Evolutionary conservation across 2,329 filamentous ascomycete genomes (phyloP).

Genomic region (Aschersonia sp.): DNA sequence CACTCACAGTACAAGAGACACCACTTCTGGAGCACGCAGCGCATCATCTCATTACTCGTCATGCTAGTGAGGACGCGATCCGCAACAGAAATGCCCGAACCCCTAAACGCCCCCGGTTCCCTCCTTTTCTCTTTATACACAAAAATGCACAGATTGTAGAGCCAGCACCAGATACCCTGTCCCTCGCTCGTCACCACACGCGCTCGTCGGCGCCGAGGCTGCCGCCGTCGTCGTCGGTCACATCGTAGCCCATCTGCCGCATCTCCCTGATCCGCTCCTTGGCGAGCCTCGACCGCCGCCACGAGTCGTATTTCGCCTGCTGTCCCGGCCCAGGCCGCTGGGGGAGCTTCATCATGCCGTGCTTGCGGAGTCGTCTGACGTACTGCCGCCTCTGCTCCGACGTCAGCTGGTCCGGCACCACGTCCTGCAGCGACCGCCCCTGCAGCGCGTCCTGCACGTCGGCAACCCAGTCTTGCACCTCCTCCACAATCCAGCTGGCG

Average conservation of each 20-base stretch:
- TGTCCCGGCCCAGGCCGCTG: constrained; percentile 22
- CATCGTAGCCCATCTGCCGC: constrained; percentile 15
- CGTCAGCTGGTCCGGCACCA: constrained; percentile 27
- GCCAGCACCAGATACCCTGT: too few species aligned
- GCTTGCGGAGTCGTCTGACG: constrained; percentile 34
- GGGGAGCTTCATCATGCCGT: constrained; percentile 23
- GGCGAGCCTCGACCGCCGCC: constrained; percentile 25
- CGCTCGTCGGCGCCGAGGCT: constrained; percentile 14
- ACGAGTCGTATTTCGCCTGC: constrained; percentile 26
- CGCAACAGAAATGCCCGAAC: too few species aligned
- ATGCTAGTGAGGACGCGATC: too few species aligned
- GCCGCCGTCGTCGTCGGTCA: constrained; percentile 4
- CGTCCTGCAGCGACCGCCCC: constrained; percentile 28
- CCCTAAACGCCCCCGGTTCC: too few species aligned
- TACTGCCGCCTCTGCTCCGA: constrained; percentile 33
- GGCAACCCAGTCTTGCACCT: constrained; percentile 29
- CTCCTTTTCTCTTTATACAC: too few species aligned
- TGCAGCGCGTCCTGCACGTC: constrained; percentile 31
- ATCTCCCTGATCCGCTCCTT: constrained; percentile 24
- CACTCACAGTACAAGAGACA: too few species aligned
- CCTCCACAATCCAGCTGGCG: constrained; percentile 22
- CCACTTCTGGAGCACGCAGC: too few species aligned
- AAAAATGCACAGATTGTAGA: too few species aligned
- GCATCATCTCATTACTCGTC: too few species aligned
- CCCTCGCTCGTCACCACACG: too few species aligned